Evolutionary conservation across 2,329 filamentous ascomycete species (phyloP).

Genomic region (Coniella lustricola): DNA sequence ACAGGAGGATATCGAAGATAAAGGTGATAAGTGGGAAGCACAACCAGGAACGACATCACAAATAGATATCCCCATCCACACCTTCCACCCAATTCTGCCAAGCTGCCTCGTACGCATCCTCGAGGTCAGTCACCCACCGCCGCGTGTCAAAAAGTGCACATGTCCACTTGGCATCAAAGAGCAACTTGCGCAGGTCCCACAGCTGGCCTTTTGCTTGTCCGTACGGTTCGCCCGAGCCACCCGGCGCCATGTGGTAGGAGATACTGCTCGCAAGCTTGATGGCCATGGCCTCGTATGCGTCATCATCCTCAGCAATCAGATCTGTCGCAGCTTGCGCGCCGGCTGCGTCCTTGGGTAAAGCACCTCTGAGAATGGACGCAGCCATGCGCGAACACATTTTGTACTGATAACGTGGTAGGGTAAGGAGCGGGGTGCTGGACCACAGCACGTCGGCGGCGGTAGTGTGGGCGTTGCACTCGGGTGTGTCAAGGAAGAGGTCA

Average conservation of each 20-base stretch:
- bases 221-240: conserved; percentile 27
- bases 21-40: no score
- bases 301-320: conserved; percentile 70
- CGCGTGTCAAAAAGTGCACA: conserved; percentile 87
- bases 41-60: conserved; percentile 40
- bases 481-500: conserved; percentile 93
- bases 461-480: conserved; percentile 96
- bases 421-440: conserved; percentile 90
- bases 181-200: conserved; percentile 67
- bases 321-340: conserved; percentile 64
- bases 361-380: conserved; percentile 85
- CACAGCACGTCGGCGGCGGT: conserved; percentile 94
- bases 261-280: conserved; percentile 59
- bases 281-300: conserved; percentile 76
- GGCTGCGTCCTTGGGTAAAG: conserved; percentile 65
- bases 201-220: conserved; percentile 61
- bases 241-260: conserved; percentile 43
- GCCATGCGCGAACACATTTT: conserved; percentile 99
- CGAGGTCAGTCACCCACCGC: conserved; percentile 85
- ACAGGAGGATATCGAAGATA: no score
- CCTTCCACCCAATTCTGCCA: conserved; percentile 85
- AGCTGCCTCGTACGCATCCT: conserved; percentile 79
- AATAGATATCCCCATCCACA: conserved; percentile 87
- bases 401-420: conserved; percentile 83
- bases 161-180: conserved; percentile 78